Evolutionary conservation across 192 early-diverging fungal species (phyloP), one percentile per base, ranked within the genome.

Genomic region (Pilobolus umbonatus): DNA sequence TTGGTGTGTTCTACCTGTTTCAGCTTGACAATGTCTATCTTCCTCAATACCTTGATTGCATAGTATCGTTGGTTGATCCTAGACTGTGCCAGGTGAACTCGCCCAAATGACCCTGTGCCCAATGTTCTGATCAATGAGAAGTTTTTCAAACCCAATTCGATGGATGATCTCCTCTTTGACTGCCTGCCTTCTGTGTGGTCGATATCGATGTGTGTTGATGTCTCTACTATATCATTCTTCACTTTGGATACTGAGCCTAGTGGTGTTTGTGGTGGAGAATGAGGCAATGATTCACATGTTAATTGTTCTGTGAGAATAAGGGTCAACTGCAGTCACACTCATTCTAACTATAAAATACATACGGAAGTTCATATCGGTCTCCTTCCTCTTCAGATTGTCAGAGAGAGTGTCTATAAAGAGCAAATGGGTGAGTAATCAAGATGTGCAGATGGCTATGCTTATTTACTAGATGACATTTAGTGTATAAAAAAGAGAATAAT

Each of bases 1-100:
- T 93, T 88, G 36, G 91, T 95, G 62, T 98, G 93, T 76, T 98
- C 95, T 10, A 98, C 90, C 65, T 98, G 95, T 74, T 90, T 91
- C 63, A 91, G 77, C 30, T 87, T 83, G 42, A 98, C 91, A 19
- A 98, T 84, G 46, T 95, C 91, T 48, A 80, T 65, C 71, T 98
- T 98, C 52, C 87, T 87, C 47, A 98, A 75, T 5, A 95, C 93
- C 65, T 98, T 96, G 85, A 96, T 92, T 6, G 95, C 92, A 68
- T 93, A 94, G 75, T 86, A 94, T 59, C 83, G 77, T 25, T 81
- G 80, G 24, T 85, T 91, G 14, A 71, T 57, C 61, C 79, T 79
- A 21, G 88, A 82, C 61, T 84, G 83, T 26, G 89, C 89, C 45
- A 96, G 71, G 68, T 96, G 93, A 35, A 98, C 95, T 17, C 95